Evolutionary conservation across 2,329 filamentous ascomycete species (phyloP).

Genomic region (Penicillium sp.): DNA sequence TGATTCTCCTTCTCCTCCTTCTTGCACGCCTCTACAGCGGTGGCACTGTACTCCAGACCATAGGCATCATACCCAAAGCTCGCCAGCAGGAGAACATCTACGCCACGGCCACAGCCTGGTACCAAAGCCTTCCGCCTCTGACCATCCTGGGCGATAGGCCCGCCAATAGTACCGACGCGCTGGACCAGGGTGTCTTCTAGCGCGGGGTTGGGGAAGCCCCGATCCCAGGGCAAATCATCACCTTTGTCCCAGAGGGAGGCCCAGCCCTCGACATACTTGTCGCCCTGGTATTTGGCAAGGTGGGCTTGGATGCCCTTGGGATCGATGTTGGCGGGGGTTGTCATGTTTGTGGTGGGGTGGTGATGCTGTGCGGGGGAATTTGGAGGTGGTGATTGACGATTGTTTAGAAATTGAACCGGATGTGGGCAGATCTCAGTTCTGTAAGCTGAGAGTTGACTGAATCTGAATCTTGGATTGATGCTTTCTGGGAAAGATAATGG

Average conservation of each 20-base stretch:
- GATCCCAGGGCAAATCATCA: slow-evolving; percentile 61
- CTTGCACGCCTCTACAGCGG: slow-evolving; percentile 46
- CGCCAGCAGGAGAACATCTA: slow-evolving; percentile 76
- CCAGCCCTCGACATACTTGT: slow-evolving; percentile 53
- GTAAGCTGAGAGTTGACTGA: not conserved
- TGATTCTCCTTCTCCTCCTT: slow-evolving; percentile 37
- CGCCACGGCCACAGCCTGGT: slow-evolving; percentile 78
- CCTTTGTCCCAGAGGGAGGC: slow-evolving; percentile 58
- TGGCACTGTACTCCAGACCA: slow-evolving; percentile 68
- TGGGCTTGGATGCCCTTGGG: slow-evolving; percentile 36
- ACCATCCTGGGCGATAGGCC: slow-evolving; percentile 28
- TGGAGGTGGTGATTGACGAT: not conserved
- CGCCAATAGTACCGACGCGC: slow-evolving; percentile 41
- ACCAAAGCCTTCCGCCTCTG: slow-evolving; percentile 65
- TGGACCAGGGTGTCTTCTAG: slow-evolving; percentile 56
- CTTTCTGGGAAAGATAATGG: not conserved
- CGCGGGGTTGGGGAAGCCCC: slow-evolving; percentile 60
- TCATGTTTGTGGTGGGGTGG: slow-evolving; percentile 13
- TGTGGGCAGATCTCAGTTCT: not conserved
- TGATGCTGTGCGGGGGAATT: slow-evolving; percentile 6
- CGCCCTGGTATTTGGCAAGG: slow-evolving; percentile 46
- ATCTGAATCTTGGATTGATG: not conserved
- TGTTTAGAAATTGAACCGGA: not conserved
- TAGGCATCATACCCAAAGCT: slow-evolving; percentile 75
- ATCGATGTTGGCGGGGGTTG: slow-evolving; percentile 20